Percentiles rank a stretch among this genome's conserved stretches.
These are phyloP conservation scores for Fonsecaea multimorphosa DNA, from an alignment of 2,329 filamentous ascomycete species.

Conservation along the genomic window DNA sequence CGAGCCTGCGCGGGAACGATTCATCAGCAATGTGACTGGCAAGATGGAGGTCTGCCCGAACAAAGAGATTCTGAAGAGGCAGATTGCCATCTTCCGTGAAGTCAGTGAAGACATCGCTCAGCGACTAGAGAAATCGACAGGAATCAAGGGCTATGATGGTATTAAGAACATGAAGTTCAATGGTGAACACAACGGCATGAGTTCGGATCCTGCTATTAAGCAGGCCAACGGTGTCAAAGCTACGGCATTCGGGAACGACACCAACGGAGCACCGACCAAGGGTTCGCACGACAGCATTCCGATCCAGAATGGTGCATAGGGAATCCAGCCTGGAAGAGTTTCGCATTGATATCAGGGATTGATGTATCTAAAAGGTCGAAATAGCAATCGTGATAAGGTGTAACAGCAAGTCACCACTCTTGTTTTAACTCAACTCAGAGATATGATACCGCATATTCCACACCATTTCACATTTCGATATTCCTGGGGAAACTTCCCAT, in stretches of 20 bases:
- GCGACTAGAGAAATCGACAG: conserved; percentile 67
- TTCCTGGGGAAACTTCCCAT: too few species aligned
- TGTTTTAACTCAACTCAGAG: background rate
- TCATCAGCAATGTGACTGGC: conserved; percentile 65
- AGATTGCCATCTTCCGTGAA: conserved; percentile 70
- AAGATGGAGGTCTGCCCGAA: conserved; percentile 66
- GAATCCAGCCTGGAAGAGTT: too few species aligned
- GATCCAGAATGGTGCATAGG: conserved; percentile 1
- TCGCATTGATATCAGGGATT: too few species aligned
- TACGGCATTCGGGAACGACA: conserved; percentile 45
- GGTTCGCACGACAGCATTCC: conserved; percentile 48
- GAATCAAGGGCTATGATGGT: conserved; percentile 65
- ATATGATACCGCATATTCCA: too few species aligned
- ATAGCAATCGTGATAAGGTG: background rate
- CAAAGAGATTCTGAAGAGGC: conserved; percentile 67
- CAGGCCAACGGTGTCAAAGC: conserved; percentile 59
- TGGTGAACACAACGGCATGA: conserved; percentile 67
- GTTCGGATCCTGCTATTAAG: conserved; percentile 45
- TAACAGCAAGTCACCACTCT: background rate
- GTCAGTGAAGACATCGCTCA: conserved; percentile 64
- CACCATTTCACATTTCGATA: too few species aligned
- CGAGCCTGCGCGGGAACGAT: conserved; percentile 62
- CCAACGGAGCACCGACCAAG: conserved; percentile 57
- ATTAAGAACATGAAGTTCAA: conserved; percentile 64
- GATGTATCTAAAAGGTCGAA: background rate